Evolutionary conservation across 805 yeast species (phyloP), one percentile per base, ranked within the genome.

Genomic region (Kazachstania taianensis): DNA sequence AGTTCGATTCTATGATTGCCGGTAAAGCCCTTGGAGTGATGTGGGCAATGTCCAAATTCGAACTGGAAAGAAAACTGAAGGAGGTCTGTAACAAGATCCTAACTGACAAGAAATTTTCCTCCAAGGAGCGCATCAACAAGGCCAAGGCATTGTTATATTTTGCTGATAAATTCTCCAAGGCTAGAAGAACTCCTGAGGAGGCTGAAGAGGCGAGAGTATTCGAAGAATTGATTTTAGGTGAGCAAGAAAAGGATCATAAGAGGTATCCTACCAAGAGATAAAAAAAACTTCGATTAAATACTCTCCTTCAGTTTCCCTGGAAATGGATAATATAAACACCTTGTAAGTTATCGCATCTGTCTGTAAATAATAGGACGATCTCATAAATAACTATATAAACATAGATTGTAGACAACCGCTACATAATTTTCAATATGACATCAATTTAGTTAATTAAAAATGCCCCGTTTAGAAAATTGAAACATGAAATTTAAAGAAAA

Each of bases 1-100:
- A 85, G 53, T 73, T 81, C 62, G 96, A 89, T 52, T 72, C 85
- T 34, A 63, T 73, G 38, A 71, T 89, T 43, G 77, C 85, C 37
- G 97, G 98, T 17, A 92, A 89, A 57, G 73, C 92, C 16, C 68
- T 92, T 34, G 89, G 92, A 6, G 86, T 95, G 1, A 94, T 94
- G 14, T 92, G 99, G 99, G 82, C 83, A 16, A 83, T 94, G 27
- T 84, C 95, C 15, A 78, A 81, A 47, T 79, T 76, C 59, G 99
- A 92, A 62, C 77, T 87, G 36, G 78, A 79, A 41, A 69, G 80
- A 20, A 78, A 82, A n/a, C 54, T 82, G 35, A 73, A 92, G 33
- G 87, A 80, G 22, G 86, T 86, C 7, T 83, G 92, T 56, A 92
- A 83, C 45, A 69, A 67, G 40, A 81, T 87, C 5, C 65, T 87